Evolutionary conservation across 345 rosid genomes (phyloP).

Genomic region (Erysimum cheiranthoides): DNA sequence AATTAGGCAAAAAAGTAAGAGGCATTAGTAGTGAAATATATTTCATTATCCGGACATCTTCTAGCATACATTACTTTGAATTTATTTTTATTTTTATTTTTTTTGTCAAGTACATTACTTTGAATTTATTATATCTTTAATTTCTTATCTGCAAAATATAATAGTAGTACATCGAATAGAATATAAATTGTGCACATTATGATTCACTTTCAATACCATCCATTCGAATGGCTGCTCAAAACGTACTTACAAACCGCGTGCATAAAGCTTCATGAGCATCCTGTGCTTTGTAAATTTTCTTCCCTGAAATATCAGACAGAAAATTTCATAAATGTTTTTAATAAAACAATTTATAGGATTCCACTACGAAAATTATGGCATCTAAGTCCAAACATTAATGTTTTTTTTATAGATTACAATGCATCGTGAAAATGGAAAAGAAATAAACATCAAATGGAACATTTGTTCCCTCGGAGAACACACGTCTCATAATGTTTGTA

Average conservation of each 20-base stretch:
- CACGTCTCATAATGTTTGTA: conserved; percentile 1
- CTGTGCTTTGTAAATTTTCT: conserved; percentile 24
- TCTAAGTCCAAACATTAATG: neutral
- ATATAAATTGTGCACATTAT: conserved; percentile 27
- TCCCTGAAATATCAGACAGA: conserved; percentile 10
- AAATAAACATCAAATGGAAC: neutral
- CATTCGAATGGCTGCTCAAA: conserved; percentile 43
- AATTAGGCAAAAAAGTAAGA: conserved; percentile 20
- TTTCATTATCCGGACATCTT: conserved; percentile 26
- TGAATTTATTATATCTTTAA: conserved; percentile 1
- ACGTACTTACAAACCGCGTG: conserved; percentile 49
- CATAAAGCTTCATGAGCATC: conserved; percentile 45
- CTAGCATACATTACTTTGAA: conserved; percentile 10
- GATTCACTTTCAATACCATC: conserved; percentile 41
- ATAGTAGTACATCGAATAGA: conserved; percentile 35
- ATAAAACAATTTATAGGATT: conserved; percentile 11
- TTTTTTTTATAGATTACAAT: neutral
- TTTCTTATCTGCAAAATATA: conserved; percentile 27
- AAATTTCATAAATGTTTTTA: neutral
- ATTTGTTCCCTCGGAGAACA: neutral
- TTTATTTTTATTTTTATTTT: too few species aligned
- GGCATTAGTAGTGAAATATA: conserved; percentile 24
- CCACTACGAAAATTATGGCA: neutral
- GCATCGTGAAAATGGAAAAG: neutral
- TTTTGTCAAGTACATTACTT: too few species aligned